Percentiles rank a stretch among this genome's conserved stretches.
Conservation (phyloP, 371 early-diverging fungal species). For the Rhizopus sp. region DNA sequence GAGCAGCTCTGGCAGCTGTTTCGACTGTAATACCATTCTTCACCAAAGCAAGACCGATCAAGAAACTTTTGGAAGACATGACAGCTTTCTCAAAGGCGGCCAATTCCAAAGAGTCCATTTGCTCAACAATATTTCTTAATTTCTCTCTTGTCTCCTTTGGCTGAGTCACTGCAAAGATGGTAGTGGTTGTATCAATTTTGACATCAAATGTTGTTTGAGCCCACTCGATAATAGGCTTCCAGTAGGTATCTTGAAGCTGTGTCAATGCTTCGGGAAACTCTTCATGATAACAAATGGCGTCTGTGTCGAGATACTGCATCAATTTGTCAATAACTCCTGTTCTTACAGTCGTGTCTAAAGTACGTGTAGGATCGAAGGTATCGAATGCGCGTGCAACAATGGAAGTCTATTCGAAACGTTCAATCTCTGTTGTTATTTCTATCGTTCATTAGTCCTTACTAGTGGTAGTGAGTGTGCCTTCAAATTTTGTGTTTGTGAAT, state of each 20-base stretch:
- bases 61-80: slow-evolving; percentile 86
- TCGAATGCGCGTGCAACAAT: slow-evolving; percentile 84
- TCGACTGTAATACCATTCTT: slow-evolving; percentile 75
- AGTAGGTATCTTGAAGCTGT: slow-evolving; percentile 77
- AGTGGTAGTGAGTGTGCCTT: slow-evolving; percentile 84
- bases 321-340: slow-evolving; percentile 74
- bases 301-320: slow-evolving; percentile 83
- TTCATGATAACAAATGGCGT: slow-evolving; percentile 87
- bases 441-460: too few relatives aligned
- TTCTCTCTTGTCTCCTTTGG: slow-evolving; percentile 57
- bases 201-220: slow-evolving; percentile 63
- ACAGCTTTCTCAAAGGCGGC: slow-evolving; percentile 91
- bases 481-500: slow-evolving; percentile 74
- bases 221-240: slow-evolving; percentile 87
- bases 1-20: slow-evolving; percentile 78
- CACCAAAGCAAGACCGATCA: slow-evolving; percentile 86
- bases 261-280: slow-evolving; percentile 76
- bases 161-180: slow-evolving; percentile 74
- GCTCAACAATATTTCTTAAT: slow-evolving; percentile 56
- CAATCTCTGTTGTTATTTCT: neutral
- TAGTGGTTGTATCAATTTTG: slow-evolving; percentile 72
- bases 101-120: slow-evolving; percentile 69
- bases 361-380: slow-evolving; percentile 53
- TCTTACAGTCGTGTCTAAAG: slow-evolving; percentile 47
- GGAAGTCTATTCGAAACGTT: slow-evolving; percentile 65